phyloP scores from a whole-genome alignment of 345 rosid species.

The Ceriops decandra region DNA sequence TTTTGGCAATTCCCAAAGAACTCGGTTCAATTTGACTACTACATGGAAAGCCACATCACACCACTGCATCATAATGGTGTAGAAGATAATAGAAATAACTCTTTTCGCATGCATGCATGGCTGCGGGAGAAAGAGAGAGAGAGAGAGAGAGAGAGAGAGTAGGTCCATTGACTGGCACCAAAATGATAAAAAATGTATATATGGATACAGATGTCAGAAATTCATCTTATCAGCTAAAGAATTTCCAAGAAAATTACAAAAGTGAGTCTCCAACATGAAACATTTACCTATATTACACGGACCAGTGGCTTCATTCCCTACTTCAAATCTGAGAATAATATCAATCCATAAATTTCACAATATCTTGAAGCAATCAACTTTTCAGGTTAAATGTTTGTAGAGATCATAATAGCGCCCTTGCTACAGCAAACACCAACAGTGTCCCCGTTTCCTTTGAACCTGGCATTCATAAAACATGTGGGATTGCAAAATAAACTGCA shows the following conservation, averaged over 20 bases:
- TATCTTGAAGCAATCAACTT: conserved; percentile 13
- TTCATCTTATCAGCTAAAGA: conserved; percentile 24
- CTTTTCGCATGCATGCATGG: no score
- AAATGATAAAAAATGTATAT: neutral
- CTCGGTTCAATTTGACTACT: no score
- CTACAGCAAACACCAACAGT: conserved; percentile 19
- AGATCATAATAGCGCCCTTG: conserved; percentile 12
- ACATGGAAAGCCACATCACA: no score
- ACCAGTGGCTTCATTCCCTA: conserved; percentile 61
- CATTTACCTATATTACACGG: conserved; percentile 38
- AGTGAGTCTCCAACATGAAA: conserved; percentile 25
- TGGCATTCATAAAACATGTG: conserved; percentile 2
- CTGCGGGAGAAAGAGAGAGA: no score
- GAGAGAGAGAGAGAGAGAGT: neutral
- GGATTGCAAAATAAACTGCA: neutral
- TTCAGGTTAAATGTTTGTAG: conserved; percentile 22
- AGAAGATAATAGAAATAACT: no score
- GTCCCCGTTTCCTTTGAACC: conserved; percentile 24
- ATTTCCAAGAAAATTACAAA: conserved; percentile 33
- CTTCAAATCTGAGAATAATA: conserved; percentile 23
- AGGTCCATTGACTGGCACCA: neutral
- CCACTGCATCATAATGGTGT: no score
- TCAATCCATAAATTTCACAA: conserved; percentile 28
- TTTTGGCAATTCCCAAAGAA: no score
- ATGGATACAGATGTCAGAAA: neutral